phyloP scores from a whole-genome alignment of 1,284 basidiomycete species.

The Fistulinella cinereoalba region DNA sequence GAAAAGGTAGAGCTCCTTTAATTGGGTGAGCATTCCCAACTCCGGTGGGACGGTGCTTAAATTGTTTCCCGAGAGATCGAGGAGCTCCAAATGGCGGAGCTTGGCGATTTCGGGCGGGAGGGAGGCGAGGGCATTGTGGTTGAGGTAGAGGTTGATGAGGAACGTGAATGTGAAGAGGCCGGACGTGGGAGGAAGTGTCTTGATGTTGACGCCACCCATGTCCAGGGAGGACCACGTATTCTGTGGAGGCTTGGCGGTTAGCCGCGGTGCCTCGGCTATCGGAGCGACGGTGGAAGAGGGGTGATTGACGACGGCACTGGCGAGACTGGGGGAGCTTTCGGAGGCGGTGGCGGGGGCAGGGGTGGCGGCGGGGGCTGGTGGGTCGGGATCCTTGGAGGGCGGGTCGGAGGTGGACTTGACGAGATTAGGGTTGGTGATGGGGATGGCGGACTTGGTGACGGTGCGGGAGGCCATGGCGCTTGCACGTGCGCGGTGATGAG shows the following conservation, averaged over 20 bases:
- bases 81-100: constrained; percentile 83
- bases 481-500: constrained; percentile 76
- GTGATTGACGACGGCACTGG: constrained; percentile 50
- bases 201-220: constrained; percentile 93
- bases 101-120: constrained; percentile 85
- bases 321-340: constrained; percentile 36
- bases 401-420: constrained; percentile 45
- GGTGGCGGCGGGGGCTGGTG: constrained; percentile 25
- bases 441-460: constrained; percentile 73
- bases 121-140: constrained; percentile 86
- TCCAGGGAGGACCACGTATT: constrained; percentile 91
- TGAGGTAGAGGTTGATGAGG: constrained; percentile 94
- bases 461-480: constrained; percentile 78
- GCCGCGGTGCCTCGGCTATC: constrained; percentile 58
- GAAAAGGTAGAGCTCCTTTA: constrained; percentile 93
- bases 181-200: constrained; percentile 81
- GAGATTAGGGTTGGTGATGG: constrained; percentile 79
- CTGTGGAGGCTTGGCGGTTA: constrained; percentile 57
- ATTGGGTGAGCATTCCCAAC: constrained; percentile 85
- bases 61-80: constrained; percentile 92
- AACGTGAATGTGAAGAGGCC: constrained; percentile 91
- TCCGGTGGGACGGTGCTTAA: constrained; percentile 81
- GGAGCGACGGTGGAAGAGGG: constrained; percentile 73
- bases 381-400: constrained; percentile 26
- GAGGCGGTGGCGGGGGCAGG: constrained; percentile 41